A percentile compares a stretch with the other conserved stretches of the same genome.
Conservation (phyloP, 2,329 filamentous ascomycete genomes). For the Penicillium sp. region DNA sequence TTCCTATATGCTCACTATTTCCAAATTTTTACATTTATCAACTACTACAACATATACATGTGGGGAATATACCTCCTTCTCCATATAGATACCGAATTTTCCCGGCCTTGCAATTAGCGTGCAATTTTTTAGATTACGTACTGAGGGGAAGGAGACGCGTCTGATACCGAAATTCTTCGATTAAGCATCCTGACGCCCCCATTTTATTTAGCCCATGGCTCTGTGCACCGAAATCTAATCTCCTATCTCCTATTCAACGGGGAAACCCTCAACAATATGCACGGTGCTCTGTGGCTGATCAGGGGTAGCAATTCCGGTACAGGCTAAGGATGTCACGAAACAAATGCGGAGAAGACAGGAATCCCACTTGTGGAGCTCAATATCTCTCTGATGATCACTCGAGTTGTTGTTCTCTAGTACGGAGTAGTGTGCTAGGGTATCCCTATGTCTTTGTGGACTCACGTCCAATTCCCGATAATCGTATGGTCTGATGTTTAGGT, state of each 20-base stretch:
- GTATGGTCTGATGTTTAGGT: slow-evolving; percentile 1
- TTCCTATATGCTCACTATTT: not conserved
- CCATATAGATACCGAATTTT: not conserved
- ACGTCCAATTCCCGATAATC: not conserved
- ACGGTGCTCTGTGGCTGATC: slow-evolving; percentile 4
- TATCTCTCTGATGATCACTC: not conserved
- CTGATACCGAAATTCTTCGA: not conserved
- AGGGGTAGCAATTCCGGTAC: not conserved
- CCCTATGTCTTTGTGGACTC: not conserved
- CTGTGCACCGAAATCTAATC: not conserved
- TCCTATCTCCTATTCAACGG: not conserved
- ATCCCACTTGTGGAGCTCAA: not conserved
- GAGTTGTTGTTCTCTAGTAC: not conserved
- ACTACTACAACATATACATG: not conserved
- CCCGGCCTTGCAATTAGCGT: not conserved
- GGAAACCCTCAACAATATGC: not conserved
- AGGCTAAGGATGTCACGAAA: not conserved
- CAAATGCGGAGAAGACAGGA: slow-evolving; percentile 1
- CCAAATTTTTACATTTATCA: not conserved
- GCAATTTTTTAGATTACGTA: not conserved
- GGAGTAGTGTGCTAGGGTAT: not conserved
- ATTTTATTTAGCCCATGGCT: not conserved
- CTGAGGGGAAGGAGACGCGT: not conserved
- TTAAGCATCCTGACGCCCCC: not conserved
- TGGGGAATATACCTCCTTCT: not conserved